Conservation (phyloP, 192 early-diverging fungal genomes). For the Fimicolochytrium jonesii region DNA sequence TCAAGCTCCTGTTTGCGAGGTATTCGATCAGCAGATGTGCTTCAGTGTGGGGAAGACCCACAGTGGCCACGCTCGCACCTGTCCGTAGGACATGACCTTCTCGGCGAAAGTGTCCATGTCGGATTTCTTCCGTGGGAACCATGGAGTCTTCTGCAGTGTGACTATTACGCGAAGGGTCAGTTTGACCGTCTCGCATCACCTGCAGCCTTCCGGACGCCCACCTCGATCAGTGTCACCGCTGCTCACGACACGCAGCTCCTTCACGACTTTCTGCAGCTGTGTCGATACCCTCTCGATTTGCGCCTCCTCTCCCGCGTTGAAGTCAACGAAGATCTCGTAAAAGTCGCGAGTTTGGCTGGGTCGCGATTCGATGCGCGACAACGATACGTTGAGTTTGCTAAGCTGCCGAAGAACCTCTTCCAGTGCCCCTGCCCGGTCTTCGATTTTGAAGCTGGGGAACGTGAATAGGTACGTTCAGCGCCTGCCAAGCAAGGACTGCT, state of each 20-base stretch:
- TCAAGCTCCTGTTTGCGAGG: constrained; percentile 38
- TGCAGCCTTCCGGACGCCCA: constrained; percentile 12
- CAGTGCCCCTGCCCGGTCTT: constrained; percentile 79
- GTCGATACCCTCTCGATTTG: constrained; percentile 61
- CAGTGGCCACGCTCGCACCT: too few relatives aligned
- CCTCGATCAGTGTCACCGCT: constrained; percentile 42
- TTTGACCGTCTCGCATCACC: constrained; percentile 4
- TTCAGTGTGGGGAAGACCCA: too few relatives aligned
- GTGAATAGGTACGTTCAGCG: background rate
- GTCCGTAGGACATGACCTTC: constrained; percentile 88
- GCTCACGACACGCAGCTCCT: constrained; percentile 65
- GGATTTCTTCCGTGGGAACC: constrained; percentile 91
- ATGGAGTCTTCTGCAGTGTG: constrained; percentile 56
- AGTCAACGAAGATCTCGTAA: constrained; percentile 96
- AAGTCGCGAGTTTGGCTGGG: constrained; percentile 70
- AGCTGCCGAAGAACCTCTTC: constrained; percentile 77
- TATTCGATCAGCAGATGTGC: constrained; percentile 1
- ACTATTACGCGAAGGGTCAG: too few relatives aligned
- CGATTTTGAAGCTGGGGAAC: constrained; percentile 64
- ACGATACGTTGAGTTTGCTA: constrained; percentile 65
- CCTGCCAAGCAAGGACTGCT: too few relatives aligned
- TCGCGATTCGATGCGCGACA: constrained; percentile 94
- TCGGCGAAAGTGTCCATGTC: constrained; percentile 92
- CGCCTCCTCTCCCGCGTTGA: constrained; percentile 58
- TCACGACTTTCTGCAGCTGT: constrained; percentile 60